Evolutionary conservation across 2,329 filamentous ascomycete species (phyloP), one percentile per base, ranked within the genome.

Genomic region (Botrytis porri): DNA sequence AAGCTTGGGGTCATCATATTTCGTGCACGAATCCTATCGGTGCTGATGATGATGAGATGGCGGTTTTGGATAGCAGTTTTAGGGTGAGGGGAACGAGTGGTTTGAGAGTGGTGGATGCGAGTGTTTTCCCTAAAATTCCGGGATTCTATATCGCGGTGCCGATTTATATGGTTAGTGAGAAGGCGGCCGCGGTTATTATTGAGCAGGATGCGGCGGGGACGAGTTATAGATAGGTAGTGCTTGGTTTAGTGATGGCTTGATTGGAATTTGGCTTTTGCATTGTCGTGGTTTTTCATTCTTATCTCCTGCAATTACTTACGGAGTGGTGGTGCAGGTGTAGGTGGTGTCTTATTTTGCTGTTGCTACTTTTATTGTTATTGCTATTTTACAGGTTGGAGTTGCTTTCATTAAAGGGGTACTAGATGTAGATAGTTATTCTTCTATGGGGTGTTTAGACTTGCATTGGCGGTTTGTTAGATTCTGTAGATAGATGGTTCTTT

Each of bases 91-190:
- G 83, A 51, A 77, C 80, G n/a, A 77, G 77, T 69, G 78, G 77
- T 0, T 78, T 92, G 64, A 83, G 76, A 80, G 88, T 91, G 4
- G 89, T 91, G 0, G 89, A 91, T 81, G 89, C 87, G 0, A 86
- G 84, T 43, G 83, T 87, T 0, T 90, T 87, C 72, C 86, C 87
- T 1, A 83, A 83, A 71, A 87, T 82, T 32, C 82, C 82, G 0
- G 88, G 87, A 74, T 85, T 82, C 69, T 88, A 86, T 75, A 83
- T 86, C 43, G 83, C 84, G 7, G 78, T 86, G 2, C 83, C 87
- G 0, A 85, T 84, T 0, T 89, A 87, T 76, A 87, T 90, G 80
- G 82, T 87, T 14, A 84, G 83, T 1, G 88, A 90, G 83, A 91
- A 90, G 83, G 88, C 89, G 10, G 72, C 65, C n/a, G 75, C 73